These are phyloP conservation scores for Nidularia pulvinata DNA, from an alignment of 768 basidiomycete genomes.

Conservation along the genomic window DNA sequence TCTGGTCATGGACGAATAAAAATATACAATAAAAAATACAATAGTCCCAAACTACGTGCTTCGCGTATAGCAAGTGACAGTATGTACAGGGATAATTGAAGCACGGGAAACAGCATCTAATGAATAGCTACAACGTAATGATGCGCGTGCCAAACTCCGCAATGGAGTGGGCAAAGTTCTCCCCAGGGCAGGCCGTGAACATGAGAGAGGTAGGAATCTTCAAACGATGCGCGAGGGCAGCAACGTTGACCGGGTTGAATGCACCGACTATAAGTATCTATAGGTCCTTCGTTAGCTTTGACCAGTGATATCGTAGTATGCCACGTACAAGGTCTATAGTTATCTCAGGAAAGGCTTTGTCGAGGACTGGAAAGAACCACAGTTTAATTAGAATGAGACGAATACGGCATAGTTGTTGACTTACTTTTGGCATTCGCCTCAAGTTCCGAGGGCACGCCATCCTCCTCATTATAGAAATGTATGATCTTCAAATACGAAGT, in stretches of 20 bases:
- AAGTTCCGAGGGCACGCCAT: constrained; percentile 63
- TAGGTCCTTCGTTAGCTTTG: too few relatives aligned
- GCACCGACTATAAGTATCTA: constrained; percentile 18
- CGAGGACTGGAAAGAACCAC: constrained; percentile 17
- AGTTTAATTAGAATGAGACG: not conserved
- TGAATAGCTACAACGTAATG: constrained; percentile 20
- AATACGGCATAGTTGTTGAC: constrained; percentile 5
- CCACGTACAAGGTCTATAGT: constrained; percentile 21
- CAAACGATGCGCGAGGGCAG: constrained; percentile 45
- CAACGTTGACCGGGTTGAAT: constrained; percentile 19
- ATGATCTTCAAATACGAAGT: constrained; percentile 70
- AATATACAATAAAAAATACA: too few relatives aligned
- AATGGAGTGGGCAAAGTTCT: constrained; percentile 33
- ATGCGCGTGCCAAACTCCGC: constrained; percentile 55
- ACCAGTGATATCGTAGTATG: too few relatives aligned
- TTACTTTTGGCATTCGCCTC: constrained; percentile 70
- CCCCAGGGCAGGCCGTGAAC: constrained; percentile 64
- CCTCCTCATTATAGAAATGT: constrained; percentile 57
- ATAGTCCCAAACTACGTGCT: too few relatives aligned
- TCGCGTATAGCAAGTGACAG: too few relatives aligned
- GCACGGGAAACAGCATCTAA: too few relatives aligned
- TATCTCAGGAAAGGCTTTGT: constrained; percentile 51
- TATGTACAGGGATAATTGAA: too few relatives aligned
- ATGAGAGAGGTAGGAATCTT: constrained; percentile 53
- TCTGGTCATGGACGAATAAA: too few relatives aligned